These are phyloP conservation scores for Phanerodontia chrysosporium DNA, from an alignment of 768 basidiomycete species.

Conservation along the genomic window DNA sequence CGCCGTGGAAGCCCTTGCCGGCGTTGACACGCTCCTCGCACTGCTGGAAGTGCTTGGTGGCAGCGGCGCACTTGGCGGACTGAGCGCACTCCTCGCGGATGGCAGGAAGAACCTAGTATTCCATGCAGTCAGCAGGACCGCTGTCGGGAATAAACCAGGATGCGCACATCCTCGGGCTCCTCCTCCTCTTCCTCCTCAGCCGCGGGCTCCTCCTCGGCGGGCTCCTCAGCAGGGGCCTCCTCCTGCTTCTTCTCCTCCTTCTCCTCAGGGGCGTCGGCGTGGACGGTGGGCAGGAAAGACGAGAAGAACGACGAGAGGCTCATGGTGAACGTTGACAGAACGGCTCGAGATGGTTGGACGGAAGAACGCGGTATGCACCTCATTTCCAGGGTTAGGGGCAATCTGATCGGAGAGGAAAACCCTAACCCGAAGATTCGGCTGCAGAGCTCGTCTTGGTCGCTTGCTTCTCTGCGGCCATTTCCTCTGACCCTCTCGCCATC, in stretches of 20 bases:
- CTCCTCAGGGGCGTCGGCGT: constrained; percentile 40
- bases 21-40: constrained; percentile 83
- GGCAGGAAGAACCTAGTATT: constrained; percentile 55
- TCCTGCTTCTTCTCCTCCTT: constrained; percentile 34
- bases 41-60: constrained; percentile 82
- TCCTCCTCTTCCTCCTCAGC: constrained; percentile 46
- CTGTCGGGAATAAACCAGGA: not conserved
- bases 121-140: not conserved
- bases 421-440: not conserved
- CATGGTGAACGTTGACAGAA: constrained; percentile 25
- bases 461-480: not conserved
- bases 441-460: not conserved
- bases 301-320: constrained; percentile 42
- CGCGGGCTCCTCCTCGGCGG: constrained; percentile 36
- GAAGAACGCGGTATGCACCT: constrained; percentile 1
- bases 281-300: constrained; percentile 35
- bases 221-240: constrained; percentile 28
- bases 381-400: not conserved
- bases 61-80: constrained; percentile 57
- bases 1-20: constrained; percentile 82
- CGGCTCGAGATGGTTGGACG: not conserved
- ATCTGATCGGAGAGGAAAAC: not conserved
- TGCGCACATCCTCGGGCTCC: constrained; percentile 79
- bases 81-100: constrained; percentile 75
- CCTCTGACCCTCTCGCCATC: not conserved